Evolutionary conservation across 441 rosid genomes (phyloP), one percentile per base, ranked within the genome.

Genomic region (Corymbia citriodora): DNA sequence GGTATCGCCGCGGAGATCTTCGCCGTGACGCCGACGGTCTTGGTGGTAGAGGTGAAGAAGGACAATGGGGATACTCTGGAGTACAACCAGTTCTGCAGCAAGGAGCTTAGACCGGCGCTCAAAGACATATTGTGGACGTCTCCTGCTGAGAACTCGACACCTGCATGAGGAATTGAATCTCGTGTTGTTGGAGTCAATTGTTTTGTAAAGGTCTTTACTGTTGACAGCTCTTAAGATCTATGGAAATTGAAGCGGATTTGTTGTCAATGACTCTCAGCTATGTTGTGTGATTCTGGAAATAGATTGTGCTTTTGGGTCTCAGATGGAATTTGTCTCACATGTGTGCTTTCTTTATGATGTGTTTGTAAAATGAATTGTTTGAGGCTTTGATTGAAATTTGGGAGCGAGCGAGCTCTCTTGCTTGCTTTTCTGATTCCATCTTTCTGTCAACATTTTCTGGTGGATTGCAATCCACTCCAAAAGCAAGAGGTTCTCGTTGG

Each of bases 81-180:
- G 82, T 90, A 90, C 29, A 87, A 90, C 65, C 89, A 55, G 87
- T 90, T 90, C 87, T 90, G 91, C 87, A 68, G 53, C 68, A 48
- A 90, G 54, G 89, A 87, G 61, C 89, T 90, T 15, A 68, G 88
- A 85, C 91, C 91, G 19, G 89, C 91, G 12, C 91, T 90, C 54
- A 90, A 90, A 15, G 91, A 90, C 89, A 87, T 90, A 49, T 40
- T 90, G 0, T 90, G 91, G 89, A 90, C 45, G 33, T 90, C 90
- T 12, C 59, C 45, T 18, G 55, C 40, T 2, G 85, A 88, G 48
- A 83, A 83, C 88, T 61, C 90, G 52, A 21, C 87, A 4, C 68
- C 90, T 19, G 90, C 88, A 10, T 83, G 79, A 82, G 52, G 50
- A 96, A 93, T 88, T 96, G 90, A 97, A 45, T 49, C 85, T 12